These are phyloP conservation scores for Candida tibetensis DNA, from an alignment of 805 yeast genomes.

Conservation along the genomic window DNA sequence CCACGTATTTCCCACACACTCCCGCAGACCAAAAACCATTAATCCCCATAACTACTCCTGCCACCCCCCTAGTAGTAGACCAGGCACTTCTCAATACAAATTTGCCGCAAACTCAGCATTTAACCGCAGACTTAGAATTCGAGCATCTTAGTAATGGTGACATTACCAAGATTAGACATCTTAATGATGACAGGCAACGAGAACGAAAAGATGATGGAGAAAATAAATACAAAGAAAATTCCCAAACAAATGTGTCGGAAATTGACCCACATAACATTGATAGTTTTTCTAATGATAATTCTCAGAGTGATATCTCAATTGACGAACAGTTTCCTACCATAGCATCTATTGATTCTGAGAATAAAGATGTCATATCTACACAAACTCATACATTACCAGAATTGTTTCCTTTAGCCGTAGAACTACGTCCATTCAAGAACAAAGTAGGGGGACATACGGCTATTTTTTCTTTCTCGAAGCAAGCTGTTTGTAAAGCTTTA, in stretches of 20 bases:
- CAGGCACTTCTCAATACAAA: background rate
- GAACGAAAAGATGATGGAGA: slow-evolving; percentile 2
- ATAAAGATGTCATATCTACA: background rate
- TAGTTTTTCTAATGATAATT: background rate
- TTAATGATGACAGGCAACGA: slow-evolving; percentile 4
- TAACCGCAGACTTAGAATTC: slow-evolving; percentile 50
- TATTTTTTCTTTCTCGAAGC: slow-evolving; percentile 82
- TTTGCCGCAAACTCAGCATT: slow-evolving; percentile 34
- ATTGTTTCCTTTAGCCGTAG: slow-evolving; percentile 74
- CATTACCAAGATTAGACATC: slow-evolving; percentile 23
- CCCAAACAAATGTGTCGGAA: background rate
- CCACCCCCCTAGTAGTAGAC: background rate
- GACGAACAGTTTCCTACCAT: background rate
- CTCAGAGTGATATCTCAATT: background rate
- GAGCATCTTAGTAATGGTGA: slow-evolving; percentile 34
- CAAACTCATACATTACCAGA: slow-evolving; percentile 14
- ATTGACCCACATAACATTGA: background rate
- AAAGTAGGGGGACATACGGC: slow-evolving; percentile 99
- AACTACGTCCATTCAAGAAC: slow-evolving; percentile 84
- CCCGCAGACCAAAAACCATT: slow-evolving; percentile 27
- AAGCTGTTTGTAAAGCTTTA: slow-evolving; percentile 92
- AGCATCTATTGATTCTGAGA: background rate
- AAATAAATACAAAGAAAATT: background rate
- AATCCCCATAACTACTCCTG: background rate
- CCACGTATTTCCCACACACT: slow-evolving; percentile 69